These are phyloP conservation scores for Rubia peregrina DNA, from an alignment of 305 asterid species.

Conservation along the genomic window DNA sequence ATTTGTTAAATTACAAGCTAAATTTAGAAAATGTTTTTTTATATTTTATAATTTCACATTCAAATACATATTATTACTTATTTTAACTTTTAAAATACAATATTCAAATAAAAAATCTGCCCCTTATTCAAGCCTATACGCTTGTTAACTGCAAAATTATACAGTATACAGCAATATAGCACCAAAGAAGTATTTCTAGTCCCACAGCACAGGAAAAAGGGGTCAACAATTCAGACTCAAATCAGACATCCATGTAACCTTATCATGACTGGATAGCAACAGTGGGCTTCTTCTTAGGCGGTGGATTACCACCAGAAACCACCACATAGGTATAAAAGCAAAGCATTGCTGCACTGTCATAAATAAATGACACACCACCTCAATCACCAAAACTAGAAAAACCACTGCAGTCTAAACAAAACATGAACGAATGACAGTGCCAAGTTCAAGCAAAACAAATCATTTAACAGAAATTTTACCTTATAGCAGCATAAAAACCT, in stretches of 20 bases:
- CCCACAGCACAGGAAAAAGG: background rate
- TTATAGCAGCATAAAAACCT: constrained; percentile 39
- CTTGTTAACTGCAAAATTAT: background rate
- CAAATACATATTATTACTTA: no score
- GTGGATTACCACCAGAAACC: constrained; percentile 91
- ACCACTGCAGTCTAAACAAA: background rate
- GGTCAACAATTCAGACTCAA: background rate
- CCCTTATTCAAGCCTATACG: background rate
- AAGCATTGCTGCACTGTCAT: constrained; percentile 73
- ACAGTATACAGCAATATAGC: background rate
- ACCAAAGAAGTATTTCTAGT: background rate
- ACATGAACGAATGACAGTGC: no score
- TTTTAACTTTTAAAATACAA: no score
- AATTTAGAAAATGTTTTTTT: no score
- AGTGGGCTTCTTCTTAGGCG: constrained; percentile 69
- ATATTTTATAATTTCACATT: no score
- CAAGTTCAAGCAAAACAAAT: no score
- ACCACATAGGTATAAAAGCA: constrained; percentile 79
- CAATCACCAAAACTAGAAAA: constrained; percentile 8
- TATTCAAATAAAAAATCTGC: background rate
- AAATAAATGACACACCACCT: background rate
- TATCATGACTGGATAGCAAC: constrained; percentile 28
- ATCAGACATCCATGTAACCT: constrained; percentile 2
- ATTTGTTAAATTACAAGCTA: no score
- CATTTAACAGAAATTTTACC: constrained; percentile 17